These are phyloP conservation scores for Ambrosia hybrid DNA, from an alignment of 140 eudicot species.

Conservation along the genomic window DNA sequence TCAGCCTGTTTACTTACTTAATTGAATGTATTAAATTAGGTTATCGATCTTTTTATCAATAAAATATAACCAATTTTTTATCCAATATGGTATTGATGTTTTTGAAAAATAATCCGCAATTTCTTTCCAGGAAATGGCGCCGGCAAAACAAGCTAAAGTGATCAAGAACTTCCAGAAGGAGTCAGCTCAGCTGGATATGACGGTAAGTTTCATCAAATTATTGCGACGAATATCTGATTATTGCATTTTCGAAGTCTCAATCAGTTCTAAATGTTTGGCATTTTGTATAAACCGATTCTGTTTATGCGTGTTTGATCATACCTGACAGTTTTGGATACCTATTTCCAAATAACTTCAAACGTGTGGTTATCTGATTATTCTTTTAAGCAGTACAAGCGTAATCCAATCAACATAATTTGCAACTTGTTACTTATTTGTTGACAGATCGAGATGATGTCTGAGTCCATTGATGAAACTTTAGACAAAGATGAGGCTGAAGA, in stretches of 20 bases:
- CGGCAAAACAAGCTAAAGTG: slow-evolving; percentile 88
- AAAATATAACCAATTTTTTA: not conserved
- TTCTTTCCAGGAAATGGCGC: slow-evolving; percentile 77
- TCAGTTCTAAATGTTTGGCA: not conserved
- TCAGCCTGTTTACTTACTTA: not conserved
- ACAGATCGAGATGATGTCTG: slow-evolving; percentile 97
- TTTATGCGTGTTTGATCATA: not conserved
- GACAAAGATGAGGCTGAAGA: slow-evolving; percentile 98
- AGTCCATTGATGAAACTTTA: slow-evolving; percentile 88
- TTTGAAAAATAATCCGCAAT: not conserved
- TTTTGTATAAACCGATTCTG: not conserved
- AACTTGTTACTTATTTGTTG: slow-evolving; percentile 10
- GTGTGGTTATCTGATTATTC: too few species aligned
- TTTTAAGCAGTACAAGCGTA: not conserved
- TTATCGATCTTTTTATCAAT: not conserved
- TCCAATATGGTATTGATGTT: not conserved
- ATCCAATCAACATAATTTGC: not conserved
- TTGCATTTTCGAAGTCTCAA: not conserved
- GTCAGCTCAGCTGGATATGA: slow-evolving; percentile 89
- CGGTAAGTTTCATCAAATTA: slow-evolving; percentile 44
- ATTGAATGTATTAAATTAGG: too few species aligned
- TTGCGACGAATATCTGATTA: not conserved
- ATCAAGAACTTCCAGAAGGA: slow-evolving; percentile 81
- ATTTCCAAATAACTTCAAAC: not conserved
- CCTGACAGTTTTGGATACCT: not conserved